Conservation (phyloP, 441 rosid species). For the Heliophila coronopifolia region DNA sequence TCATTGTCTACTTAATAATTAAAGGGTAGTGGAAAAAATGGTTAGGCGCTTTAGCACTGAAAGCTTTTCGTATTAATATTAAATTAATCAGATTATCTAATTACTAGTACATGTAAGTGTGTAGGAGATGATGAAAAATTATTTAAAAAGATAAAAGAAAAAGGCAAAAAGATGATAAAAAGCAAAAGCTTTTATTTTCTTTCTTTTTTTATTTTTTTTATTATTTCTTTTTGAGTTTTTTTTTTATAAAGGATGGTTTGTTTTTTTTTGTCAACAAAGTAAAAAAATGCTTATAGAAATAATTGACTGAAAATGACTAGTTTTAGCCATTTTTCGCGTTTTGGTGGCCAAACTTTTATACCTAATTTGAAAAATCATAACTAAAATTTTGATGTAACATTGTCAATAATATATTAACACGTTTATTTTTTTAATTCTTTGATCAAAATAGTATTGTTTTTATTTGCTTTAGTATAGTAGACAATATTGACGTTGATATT, state of each 20-base stretch:
- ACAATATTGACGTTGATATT: no score
- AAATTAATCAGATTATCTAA: conserved; percentile 18
- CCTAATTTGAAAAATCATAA: no score
- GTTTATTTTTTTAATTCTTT: no score
- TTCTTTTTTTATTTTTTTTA: conserved; percentile 7
- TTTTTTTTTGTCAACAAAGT: conserved; percentile 12
- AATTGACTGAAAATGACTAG: conserved; percentile 15
- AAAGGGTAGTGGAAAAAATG: conserved; percentile 15
- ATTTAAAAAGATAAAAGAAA: not conserved
- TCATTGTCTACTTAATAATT: not conserved
- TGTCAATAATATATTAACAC: no score
- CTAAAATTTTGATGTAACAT: no score
- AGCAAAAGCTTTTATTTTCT: conserved; percentile 14
- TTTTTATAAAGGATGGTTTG: not conserved
- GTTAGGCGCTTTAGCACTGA: conserved; percentile 28
- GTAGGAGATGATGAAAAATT: conserved; percentile 24
- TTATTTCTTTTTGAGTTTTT: not conserved
- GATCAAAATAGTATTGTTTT: no score
- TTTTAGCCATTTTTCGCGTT: no score
- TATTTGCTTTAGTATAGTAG: no score
- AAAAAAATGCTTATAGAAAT: conserved; percentile 4
- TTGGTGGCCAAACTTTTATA: no score
- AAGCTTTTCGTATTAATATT: conserved; percentile 19
- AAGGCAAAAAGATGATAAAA: conserved; percentile 15
- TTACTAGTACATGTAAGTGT: conserved; percentile 11